Base-by-base conservation (phyloP, 2,329 filamentous ascomycete species). In the Chalaropsis ovoidea region DNA sequence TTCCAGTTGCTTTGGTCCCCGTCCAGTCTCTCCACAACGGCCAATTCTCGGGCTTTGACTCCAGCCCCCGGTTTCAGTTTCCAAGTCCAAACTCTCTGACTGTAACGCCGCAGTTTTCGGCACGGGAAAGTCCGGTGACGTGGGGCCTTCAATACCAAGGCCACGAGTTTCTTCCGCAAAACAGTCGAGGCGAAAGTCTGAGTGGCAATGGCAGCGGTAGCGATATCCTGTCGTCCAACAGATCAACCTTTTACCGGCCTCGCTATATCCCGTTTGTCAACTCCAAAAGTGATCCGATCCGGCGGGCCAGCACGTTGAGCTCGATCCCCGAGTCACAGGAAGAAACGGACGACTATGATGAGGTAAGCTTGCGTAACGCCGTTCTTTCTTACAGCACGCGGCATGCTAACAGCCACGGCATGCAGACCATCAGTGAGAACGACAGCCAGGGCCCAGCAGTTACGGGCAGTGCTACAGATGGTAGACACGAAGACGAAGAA, bases 311-410 rank as follows among this genome's bases (percentile, higher is more conserved):
- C 27, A 65, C 63, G 24, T 47, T 67, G n/a, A 63, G 63, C 24
- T 67, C 66, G 13, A 67, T 67, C 43, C 63, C 63, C 2, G 66
- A 67, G 49, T 67, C 66, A 15, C 63, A 67, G 13, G 66, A 67
- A 31, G 66, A 60, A 24, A 49, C n/a, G 42, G 61, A 19, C 17
- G 61, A 62, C 13, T 43, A 62, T 52, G 61, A 24, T 22, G 61
- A 63, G 22, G 61, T 63, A 39, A 49, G 43, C 31, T 58, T n/a
- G 6, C 1, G n/a, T 42, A 13, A 10, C 31, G 11, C 8, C 1
- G n/a, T 17, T 17, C 13, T 5, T 35, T 22, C 19, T 61, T n/a
- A 3, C 17, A 24, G 39, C 35, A 11, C 6, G 6, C 11, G 22
- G 10, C 41, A 11, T 45, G 3, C 31, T 49, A 43, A 43, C 41